Base-by-base conservation (phyloP, 2,329 filamentous ascomycete species). In the Lecanoromycetidae sp. region DNA sequence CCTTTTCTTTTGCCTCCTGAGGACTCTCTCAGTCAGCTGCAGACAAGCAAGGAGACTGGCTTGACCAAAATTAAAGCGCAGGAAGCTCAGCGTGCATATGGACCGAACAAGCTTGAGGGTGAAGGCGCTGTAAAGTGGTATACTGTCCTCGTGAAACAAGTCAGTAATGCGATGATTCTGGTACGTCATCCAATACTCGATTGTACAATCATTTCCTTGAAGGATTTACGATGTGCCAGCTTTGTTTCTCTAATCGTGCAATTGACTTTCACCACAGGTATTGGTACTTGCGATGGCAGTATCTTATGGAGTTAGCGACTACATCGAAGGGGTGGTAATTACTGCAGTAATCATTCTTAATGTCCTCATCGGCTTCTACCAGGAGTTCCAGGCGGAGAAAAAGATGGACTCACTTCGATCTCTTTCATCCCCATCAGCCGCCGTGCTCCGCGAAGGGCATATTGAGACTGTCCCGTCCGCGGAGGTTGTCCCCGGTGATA, bases 401-500 rank as follows among this genome's bases (percentile, higher is more conserved):
- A 77, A 73, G 51, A 77, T 79, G 60, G 68, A 77, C 39, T 72
- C 73, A 3, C 61, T 79, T 3, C 66, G 71, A 46, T 70, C 70
- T 13, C 66, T 78, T 27, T 75, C 73, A 4, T 74, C 75, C 3
- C 75, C 75, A 9, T 69, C 70, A 36, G 75, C 74, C 44, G 69
- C 67, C 33, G 74, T 76, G 5, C 62, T 80, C 29, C 70, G 78
- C 27, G 70, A 76, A 53, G 75, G 76, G 8, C 69, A 70, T 42
- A 62, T 72, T 33, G 62, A 66, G 26, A 72, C 69, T 10, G 64
- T 75, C 43, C 71, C 71, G 30, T 72, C 72, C 22, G 68, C 70
- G 4, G 71, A 79, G 42, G 67, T 82, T 3, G 76, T 82, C 2
- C 74, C 76, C 22, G 77, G 76, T 13, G 76, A 79, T 53, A 64